These are phyloP conservation scores for Pulveroboletus sp. DNA, from an alignment of 768 basidiomycete genomes.

Conservation along the genomic window DNA sequence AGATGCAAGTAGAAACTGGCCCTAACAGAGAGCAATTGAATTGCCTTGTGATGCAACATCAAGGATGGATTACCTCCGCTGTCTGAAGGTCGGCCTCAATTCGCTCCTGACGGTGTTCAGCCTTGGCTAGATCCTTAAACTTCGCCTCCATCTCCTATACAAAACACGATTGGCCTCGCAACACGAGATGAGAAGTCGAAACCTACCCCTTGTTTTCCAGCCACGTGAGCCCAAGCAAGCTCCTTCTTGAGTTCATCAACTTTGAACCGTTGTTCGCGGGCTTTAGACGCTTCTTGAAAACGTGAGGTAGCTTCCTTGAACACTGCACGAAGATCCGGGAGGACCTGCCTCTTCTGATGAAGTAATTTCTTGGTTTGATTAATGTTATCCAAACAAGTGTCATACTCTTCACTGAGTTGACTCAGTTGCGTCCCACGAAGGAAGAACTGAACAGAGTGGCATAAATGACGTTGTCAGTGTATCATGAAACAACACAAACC, in stretches of 20 bases:
- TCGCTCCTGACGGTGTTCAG: conserved; percentile 36
- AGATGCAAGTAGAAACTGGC: conserved; percentile 31
- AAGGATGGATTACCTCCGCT: conserved; percentile 34
- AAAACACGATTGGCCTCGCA: not conserved
- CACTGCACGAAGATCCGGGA: conserved; percentile 69
- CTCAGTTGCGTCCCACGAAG: conserved; percentile 87
- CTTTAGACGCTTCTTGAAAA: conserved; percentile 70
- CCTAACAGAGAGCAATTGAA: conserved; percentile 20
- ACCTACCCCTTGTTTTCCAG: conserved; percentile 60
- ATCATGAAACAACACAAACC: conserved; percentile 37
- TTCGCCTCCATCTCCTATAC: conserved; percentile 43
- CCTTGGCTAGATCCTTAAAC: conserved; percentile 38
- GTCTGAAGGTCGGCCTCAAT: conserved; percentile 37
- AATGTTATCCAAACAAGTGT: conserved; percentile 69
- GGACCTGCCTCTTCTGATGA: conserved; percentile 64
- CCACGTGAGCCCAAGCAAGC: conserved; percentile 85
- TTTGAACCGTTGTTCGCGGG: conserved; percentile 64
- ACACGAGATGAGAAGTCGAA: not conserved
- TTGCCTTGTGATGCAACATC: not conserved
- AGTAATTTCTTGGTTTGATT: conserved; percentile 62
- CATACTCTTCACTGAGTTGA: conserved; percentile 85
- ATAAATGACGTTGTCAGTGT: not conserved
- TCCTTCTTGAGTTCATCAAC: conserved; percentile 72
- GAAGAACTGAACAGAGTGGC: conserved; percentile 65
- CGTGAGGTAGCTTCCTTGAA: conserved; percentile 55